Evolutionary conservation across 2,329 filamentous ascomycete genomes (phyloP), one percentile per base, ranked within the genome.

Genomic region (Penicillium oxalicum): DNA sequence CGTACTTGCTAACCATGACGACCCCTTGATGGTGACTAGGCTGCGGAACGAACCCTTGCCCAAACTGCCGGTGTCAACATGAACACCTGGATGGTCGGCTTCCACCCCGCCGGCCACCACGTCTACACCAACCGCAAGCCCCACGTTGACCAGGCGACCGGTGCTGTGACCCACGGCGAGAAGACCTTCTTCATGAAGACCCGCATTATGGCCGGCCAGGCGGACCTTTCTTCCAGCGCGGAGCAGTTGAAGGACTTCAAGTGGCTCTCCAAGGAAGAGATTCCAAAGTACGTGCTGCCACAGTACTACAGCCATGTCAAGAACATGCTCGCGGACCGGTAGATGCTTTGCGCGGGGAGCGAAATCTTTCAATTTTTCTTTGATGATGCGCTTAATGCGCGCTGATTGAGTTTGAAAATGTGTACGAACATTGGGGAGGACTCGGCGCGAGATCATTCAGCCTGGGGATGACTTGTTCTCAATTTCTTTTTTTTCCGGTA

Each of bases 61-160:
- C 78, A 88, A 61, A 77, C 88, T 3, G 90, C 86, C 8, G 93
- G 93, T 50, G 74, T 87, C 52, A 94, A 98, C 77, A 97, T 98
- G 91, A 97, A 97, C 76, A 96, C 90, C 47, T 98, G 93, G 91
- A 82, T 97, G 59, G 87, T 98, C 44, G 91, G 90, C 52, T 90
- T 90, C 61, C 86, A 87, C 50, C 93, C 93, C 9, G 80, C 96
- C 50, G 91, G 91, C 26, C 87, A 96, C 72, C 73, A 87, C 63
- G 77, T 87, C 57, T 74, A 74, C 52, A 73, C 81, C 54, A 77
- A 76, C 77, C 77, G 59, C 58, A 68, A 61, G 60, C 75, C 64
- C 66, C 69, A 59, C 64, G 70, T 58, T 71, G 77, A 63, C 67
- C 68, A 63, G 49, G 61, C 65, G 13, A 53, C 52, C 40, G 63